Evolutionary conservation across 2,329 filamentous ascomycete genomes (phyloP), one percentile per base, ranked within the genome.

Genomic region (Paecilomyces niveus): DNA sequence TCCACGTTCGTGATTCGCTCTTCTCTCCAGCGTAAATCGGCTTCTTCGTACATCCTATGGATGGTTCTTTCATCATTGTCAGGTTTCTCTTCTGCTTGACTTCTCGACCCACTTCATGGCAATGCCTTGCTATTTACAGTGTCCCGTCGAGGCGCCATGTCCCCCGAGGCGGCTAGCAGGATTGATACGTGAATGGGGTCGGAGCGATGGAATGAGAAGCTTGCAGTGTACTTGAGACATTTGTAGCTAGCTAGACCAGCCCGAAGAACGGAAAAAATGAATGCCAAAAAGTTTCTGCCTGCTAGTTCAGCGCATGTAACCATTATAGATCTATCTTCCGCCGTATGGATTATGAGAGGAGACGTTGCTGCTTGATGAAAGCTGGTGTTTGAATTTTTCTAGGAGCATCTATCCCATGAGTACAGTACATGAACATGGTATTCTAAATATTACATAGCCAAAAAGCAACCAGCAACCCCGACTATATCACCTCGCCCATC

Each of bases 401-500:
- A 39, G 13, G 5, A 7, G 7, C 35, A 39, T 45, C n/a, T 18
- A 45, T 45, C 18, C n/a, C 39, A 15, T n/a, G 18, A 45, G 39
- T 45, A 45, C 39, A 21, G n/a, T 45, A 45, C 39, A 45, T 9
- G n/a, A 45, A 18, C 39, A 45, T 21, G 39, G 39, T 45, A 45
- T 45, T n/a, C 39, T 45, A 18, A n/a, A 18, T 21, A 18, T 18
- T 45, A 18, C 39, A 45, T 45, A 45, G 18, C 21, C 11, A 18
- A 18, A 45, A 45, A 45, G 18, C n/a, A 9, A 6, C 39, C 15
- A 45, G 9, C 15, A 29, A 29, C 49, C 29, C n/a, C 29, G 53
- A 56, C 64, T 54, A 70, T 56, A 74, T 65, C 53, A 71, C 64
- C 52, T 65, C 62, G 0, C 74, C 74, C 69, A 76, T 75, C 57